These are phyloP conservation scores for Debaryomycetaceae sp. DNA, from an alignment of 1,139 yeast genomes.

Conservation along the genomic window DNA sequence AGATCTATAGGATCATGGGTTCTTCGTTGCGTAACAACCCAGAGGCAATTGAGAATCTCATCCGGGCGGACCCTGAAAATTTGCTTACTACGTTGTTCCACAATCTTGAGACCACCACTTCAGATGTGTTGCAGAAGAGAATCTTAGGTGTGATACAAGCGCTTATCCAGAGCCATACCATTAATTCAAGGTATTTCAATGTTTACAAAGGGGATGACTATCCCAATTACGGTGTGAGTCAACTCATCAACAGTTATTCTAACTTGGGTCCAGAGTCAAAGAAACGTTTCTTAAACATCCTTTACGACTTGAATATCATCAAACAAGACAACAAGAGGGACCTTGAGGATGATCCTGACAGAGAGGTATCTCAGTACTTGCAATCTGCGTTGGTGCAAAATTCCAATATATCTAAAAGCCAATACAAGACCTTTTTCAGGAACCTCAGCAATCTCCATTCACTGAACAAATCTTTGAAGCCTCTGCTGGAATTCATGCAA, in stretches of 20 bases:
- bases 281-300: constrained; percentile 34
- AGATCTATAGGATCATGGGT: constrained; percentile 49
- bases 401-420: constrained; percentile 28
- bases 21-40: constrained; percentile 71
- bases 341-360: constrained; percentile 25
- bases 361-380: constrained; percentile 26
- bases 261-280: constrained; percentile 26
- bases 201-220: constrained; percentile 4
- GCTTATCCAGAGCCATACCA: constrained; percentile 29
- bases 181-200: constrained; percentile 25
- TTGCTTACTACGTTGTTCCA: constrained; percentile 16
- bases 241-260: constrained; percentile 27
- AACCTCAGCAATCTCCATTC: constrained; percentile 39
- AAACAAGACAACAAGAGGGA: constrained; percentile 19
- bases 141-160: constrained; percentile 48
- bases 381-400: constrained; percentile 25
- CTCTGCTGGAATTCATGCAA: constrained; percentile 39
- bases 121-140: constrained; percentile 42
- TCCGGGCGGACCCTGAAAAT: constrained; percentile 12
- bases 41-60: constrained; percentile 45
- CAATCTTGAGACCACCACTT: constrained; percentile 12
- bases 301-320: constrained; percentile 35
- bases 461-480: constrained; percentile 19
- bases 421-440: constrained; percentile 41
- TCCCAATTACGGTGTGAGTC: constrained; percentile 19